A percentile compares a stretch with the other conserved stretches of the same genome.
These are phyloP conservation scores for Tetracladium marchalianum DNA, from an alignment of 495 filamentous ascomycete species.

Conservation along the genomic window DNA sequence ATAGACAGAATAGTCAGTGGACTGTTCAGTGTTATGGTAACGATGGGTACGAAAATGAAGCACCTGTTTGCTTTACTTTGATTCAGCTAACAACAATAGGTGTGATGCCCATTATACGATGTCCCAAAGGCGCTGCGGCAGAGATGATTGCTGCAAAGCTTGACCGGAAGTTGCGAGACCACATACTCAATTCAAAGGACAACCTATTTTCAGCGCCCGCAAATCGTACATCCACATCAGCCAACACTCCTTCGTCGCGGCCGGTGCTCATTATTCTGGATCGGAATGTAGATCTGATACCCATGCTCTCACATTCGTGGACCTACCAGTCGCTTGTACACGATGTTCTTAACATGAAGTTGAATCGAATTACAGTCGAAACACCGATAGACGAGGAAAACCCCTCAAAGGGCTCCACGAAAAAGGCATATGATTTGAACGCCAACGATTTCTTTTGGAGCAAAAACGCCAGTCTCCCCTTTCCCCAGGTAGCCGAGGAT, in stretches of 20 bases:
- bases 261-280: constrained; percentile 87
- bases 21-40: constrained; percentile 91
- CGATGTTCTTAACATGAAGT: constrained; percentile 85
- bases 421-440: constrained; percentile 81
- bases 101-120: constrained; percentile 88
- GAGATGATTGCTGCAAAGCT: constrained; percentile 91
- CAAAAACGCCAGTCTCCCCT: constrained; percentile 84
- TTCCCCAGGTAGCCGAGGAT: constrained; percentile 94
- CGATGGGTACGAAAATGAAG: constrained; percentile 56
- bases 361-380: constrained; percentile 95
- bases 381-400: constrained; percentile 65
- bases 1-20: constrained; percentile 90
- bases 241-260: constrained; percentile 54
- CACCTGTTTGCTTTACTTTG: background rate
- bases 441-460: constrained; percentile 96
- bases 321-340: constrained; percentile 95
- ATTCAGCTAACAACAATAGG: constrained; percentile 32
- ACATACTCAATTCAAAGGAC: constrained; percentile 94
- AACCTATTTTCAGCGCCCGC: constrained; percentile 66
- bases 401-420: constrained; percentile 58
- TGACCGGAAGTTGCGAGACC: constrained; percentile 91
- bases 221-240: constrained; percentile 34
- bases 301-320: constrained; percentile 99
- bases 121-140: constrained; percentile 82
- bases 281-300: constrained; percentile 88